Evolutionary conservation across 495 filamentous ascomycete genomes (phyloP), one percentile per base, ranked within the genome.

Genomic region (Penicillium steckii): DNA sequence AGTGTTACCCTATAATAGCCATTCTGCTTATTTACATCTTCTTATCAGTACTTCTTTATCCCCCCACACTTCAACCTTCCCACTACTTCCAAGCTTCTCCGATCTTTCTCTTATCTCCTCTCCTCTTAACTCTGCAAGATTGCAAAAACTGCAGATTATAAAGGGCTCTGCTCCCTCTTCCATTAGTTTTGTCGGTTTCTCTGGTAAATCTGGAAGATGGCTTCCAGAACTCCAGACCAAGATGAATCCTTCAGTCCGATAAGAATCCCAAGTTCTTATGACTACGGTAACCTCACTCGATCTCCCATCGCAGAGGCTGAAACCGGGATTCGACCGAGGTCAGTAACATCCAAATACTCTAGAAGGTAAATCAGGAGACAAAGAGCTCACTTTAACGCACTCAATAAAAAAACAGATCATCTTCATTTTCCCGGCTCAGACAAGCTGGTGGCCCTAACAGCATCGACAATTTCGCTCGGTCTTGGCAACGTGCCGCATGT

Each of bases 391-490:
- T 10, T 8, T 18, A 32, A 37, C 12, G n/a, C 8, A 23, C n/a
- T n/a, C n/a, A n/a, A n/a, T n/a, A 4, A 6, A 7, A 12, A 26
- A 32, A 3, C 33, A 75, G 73, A 46, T 72, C 69, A 10, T 61
- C 88, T 3, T 95, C 92, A 15, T 76, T 94, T 58, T 89, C 89
- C 62, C 83, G 86, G 29, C 68, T 97, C 21, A 78, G 87, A 53
- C 85, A 95, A 46, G 88, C 85, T 10, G 94, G 94, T 33, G 94
- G 94, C 24, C 86, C 90, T 44, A 98, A 98, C 67, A 94, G 88
- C 64, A 85, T 97, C 59, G 85, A 95, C 57, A 96, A 92, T 61
- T 98, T 98, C 66, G 88, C 94, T 42, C 83, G 89, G 40, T 95
- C 89, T 57, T 97, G 93, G 91, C 90, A 90, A 62, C 83, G 94